Percentiles rank a stretch among this genome's conserved stretches.
These are phyloP conservation scores for Blepharisma japonicum DNA, from an alignment of 73 alveolate species.

Conservation along the genomic window DNA sequence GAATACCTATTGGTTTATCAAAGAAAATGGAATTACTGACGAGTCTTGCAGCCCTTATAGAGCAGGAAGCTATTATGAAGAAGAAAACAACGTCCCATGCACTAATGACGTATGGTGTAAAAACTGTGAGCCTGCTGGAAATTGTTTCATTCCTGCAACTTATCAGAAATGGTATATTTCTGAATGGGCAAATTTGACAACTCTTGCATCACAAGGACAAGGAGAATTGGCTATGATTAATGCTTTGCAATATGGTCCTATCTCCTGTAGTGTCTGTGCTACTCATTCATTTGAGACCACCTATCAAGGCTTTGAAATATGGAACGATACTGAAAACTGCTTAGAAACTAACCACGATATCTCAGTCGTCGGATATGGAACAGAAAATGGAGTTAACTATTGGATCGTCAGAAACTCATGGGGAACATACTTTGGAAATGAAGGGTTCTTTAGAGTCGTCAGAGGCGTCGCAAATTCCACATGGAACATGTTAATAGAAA, in stretches of 20 bases:
- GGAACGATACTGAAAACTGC: constrained; percentile 50
- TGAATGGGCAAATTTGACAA: constrained; percentile 44
- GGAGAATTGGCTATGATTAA: constrained; percentile 88
- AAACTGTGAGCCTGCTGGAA: constrained; percentile 61
- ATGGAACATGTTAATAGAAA: neutral
- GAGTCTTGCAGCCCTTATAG: constrained; percentile 75
- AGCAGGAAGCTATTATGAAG: constrained; percentile 50
- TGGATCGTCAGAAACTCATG: constrained; percentile 84
- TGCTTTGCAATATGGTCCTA: constrained; percentile 87
- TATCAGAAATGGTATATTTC: constrained; percentile 52
- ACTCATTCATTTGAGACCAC: constrained; percentile 52
- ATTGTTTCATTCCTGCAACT: constrained; percentile 62
- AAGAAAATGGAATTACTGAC: constrained; percentile 62
- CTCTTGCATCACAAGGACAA: no score
- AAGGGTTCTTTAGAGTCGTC: constrained; percentile 62
- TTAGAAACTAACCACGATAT: constrained; percentile 58
- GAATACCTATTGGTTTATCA: constrained; percentile 58
- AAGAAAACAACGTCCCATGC: constrained; percentile 31
- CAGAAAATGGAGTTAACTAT: constrained; percentile 67
- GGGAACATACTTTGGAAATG: constrained; percentile 80
- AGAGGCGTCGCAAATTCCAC: constrained; percentile 47
- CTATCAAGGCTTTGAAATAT: constrained; percentile 64
- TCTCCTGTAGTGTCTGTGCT: constrained; percentile 80
- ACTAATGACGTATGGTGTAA: neutral
- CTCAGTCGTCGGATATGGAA: constrained; percentile 81